Conservation (phyloP, 1,139 yeast genomes). For the Saccharomyces pastorianus region DNA sequence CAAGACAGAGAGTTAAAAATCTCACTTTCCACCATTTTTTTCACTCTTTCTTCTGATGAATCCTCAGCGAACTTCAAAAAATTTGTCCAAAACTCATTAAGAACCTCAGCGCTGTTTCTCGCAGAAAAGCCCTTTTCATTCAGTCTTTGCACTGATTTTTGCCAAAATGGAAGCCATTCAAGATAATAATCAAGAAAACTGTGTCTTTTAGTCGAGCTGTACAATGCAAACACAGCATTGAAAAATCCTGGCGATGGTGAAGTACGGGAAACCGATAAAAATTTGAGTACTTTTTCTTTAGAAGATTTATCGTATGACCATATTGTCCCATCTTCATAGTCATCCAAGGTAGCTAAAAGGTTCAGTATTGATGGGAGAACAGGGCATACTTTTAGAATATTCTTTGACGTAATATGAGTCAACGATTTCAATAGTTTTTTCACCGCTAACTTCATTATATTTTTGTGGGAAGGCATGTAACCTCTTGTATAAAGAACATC, state of each 20-base stretch:
- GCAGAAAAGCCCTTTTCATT: constrained; percentile 21
- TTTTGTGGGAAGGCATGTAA: constrained; percentile 24
- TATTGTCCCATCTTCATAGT: constrained; percentile 36
- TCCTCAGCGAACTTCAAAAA: constrained; percentile 5
- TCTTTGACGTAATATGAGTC: constrained; percentile 36
- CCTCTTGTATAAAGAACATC: constrained; percentile 20
- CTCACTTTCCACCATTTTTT: constrained; percentile 4
- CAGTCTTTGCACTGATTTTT: constrained; percentile 13
- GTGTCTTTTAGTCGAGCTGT: constrained; percentile 7
- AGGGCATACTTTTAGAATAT: constrained; percentile 38
- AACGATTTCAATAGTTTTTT: constrained; percentile 47
- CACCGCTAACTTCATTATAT: constrained; percentile 39
- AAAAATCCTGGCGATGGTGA: constrained; percentile 47
- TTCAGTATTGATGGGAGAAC: constrained; percentile 44
- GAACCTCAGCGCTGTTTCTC: constrained; percentile 16
- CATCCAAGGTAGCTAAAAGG: constrained; percentile 38
- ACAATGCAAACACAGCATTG: constrained; percentile 23
- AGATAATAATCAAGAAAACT: constrained; percentile 12
- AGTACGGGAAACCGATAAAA: constrained; percentile 46
- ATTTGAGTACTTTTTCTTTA: constrained; percentile 38
- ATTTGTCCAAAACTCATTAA: constrained; percentile 23
- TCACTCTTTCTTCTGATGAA: not conserved
- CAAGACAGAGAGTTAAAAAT: constrained; percentile 11
- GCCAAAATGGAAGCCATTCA: constrained; percentile 27
- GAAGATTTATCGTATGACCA: constrained; percentile 46